phyloP scores from a whole-genome alignment of 116 monocot genomes.

The Papilionanthe hybrid region DNA sequence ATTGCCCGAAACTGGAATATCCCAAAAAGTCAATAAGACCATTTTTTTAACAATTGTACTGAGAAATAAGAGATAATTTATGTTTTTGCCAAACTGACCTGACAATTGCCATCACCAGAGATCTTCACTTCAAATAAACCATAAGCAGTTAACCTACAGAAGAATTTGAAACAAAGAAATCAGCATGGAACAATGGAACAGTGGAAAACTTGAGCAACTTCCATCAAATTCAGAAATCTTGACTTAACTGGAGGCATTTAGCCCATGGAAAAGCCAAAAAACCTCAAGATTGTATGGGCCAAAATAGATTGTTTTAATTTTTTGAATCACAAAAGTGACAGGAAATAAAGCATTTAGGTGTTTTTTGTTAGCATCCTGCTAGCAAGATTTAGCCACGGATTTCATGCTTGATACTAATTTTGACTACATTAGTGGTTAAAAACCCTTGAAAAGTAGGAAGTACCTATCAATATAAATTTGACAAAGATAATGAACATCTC shows the following conservation, averaged over 20 bases:
- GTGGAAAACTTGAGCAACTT: background rate
- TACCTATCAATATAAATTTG: no score
- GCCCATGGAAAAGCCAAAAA: background rate
- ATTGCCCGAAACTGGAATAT: constrained; percentile 83
- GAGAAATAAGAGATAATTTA: constrained; percentile 5
- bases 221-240: background rate
- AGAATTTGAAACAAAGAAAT: constrained; percentile 8
- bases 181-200: background rate
- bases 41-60: constrained; percentile 3
- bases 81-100: constrained; percentile 39
- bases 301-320: background rate
- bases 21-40: constrained; percentile 5
- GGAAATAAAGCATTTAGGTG: background rate
- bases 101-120: constrained; percentile 99
- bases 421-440: background rate
- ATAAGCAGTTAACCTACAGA: constrained; percentile 64
- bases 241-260: background rate
- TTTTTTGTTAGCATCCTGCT: no score
- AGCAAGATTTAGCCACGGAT: no score
- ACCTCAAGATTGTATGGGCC: background rate
- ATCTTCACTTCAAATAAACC: constrained; percentile 82
- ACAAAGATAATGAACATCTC: no score
- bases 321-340: background rate
- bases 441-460: no score
- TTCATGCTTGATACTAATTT: background rate